Percentiles rank a stretch among this genome's conserved stretches.
These are phyloP conservation scores for Aegilops speltoides DNA, from an alignment of 176 grass and related monocot species.

Conservation along the genomic window DNA sequence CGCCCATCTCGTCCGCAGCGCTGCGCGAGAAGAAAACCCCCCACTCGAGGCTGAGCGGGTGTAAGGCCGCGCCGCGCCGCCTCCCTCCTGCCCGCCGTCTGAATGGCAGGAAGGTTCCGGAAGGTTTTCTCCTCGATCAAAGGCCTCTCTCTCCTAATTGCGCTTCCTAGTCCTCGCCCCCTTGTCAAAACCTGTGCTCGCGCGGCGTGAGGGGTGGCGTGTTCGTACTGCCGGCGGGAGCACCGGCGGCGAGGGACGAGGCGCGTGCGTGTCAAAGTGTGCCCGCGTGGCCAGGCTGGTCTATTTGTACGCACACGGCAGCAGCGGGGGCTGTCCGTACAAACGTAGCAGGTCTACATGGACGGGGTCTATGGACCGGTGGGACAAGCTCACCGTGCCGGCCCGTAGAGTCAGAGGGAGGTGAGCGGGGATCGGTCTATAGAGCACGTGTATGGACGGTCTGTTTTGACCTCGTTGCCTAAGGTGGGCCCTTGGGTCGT, in stretches of 20 bases:
- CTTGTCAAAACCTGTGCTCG: neutral
- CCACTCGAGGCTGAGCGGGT: neutral
- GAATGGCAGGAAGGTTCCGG: neutral
- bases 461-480: neutral
- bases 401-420: neutral
- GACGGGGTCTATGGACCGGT: neutral
- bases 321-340: conserved; percentile 2
- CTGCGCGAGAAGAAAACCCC: neutral
- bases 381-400: fast-evolving
- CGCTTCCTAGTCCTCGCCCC: neutral
- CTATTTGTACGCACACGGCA: conserved; percentile 43
- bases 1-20: conserved; percentile 34
- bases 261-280: conserved; percentile 30
- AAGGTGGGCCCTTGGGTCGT: neutral
- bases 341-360: neutral
- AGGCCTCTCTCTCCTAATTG: neutral
- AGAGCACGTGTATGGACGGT: neutral
- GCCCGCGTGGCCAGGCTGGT: conserved; percentile 32
- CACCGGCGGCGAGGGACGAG: conserved; percentile 31
- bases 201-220: neutral
- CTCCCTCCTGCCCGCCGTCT: neutral
- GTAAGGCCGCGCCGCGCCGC: neutral
- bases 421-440: neutral
- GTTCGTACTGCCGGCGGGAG: neutral
- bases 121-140: neutral